Base-by-base conservation (phyloP, 2,329 filamentous ascomycete species). In the Dactylellina haptotyla region DNA sequence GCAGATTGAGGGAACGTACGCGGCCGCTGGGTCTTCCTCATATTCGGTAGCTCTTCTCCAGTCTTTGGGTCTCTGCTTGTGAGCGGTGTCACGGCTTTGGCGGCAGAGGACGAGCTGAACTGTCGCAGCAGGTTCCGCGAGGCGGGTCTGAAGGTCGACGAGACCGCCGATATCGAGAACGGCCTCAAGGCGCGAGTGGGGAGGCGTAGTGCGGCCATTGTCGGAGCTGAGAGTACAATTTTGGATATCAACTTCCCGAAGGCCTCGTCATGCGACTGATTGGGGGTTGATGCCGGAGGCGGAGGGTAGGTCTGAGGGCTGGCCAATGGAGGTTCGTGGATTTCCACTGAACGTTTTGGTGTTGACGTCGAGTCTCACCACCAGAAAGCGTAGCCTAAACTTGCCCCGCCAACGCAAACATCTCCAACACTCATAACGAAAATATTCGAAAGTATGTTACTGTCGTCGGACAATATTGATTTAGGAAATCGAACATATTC, bases 161-260 rank as follows among this genome's bases (percentile, higher is more conserved):
- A 48, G 39, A 73, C 28, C 20, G 46, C 53, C 54, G 69, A 73
- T 51, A 73, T 58, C 18, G 69, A 66, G 46, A 56, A 69, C 45
- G 64, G 56, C 50, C 69, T 50, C 56, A 66, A 37, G 20, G 46
- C 53, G 61, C 69, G 61, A 26, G 45, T 41, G 28, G 69, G 61
- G 14, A 73, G 61, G 16, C 69, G 69, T 53, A 73, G 34, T 23
- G 69, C 58, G n/a, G 69, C 69, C 69, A 73, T 73, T 73, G 56
- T 56, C 41, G 39, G 46, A 54, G 30, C 28, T 23, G 25, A 45
- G 32, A 30, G 18, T 39, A 39, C 54, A 25, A 59, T 18, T 3
- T 34, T 45, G 45, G 51, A 30, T 56, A 45, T 66, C 34, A 62
- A 30, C 54, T 62, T 62, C 53, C 48, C 32, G 39, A 46, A 16